Conservation (phyloP, 768 basidiomycete species). For the Hypsizygus marmoreus region DNA sequence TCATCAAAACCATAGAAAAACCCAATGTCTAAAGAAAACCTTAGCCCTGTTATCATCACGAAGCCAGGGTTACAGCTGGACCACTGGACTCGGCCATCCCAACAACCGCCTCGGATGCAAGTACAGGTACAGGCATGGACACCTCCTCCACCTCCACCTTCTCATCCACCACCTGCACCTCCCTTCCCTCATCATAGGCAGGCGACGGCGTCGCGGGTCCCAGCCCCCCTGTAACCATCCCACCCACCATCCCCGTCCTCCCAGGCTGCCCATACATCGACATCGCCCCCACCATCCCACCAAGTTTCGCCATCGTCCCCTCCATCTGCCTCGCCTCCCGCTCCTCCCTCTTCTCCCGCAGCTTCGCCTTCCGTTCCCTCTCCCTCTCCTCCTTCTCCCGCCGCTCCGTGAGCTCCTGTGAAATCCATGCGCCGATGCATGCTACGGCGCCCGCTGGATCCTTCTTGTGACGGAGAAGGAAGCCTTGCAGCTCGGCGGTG, state of each 20-base stretch:
- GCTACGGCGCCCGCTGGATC: constrained; percentile 36
- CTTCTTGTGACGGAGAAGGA: constrained; percentile 47
- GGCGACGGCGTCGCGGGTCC: constrained; percentile 15
- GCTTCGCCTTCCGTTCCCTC: constrained; percentile 29
- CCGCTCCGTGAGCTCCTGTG: constrained; percentile 33
- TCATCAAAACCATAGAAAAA: neutral
- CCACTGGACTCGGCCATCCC: too few relatives aligned
- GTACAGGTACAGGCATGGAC: too few relatives aligned
- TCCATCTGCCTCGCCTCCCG: constrained; percentile 25
- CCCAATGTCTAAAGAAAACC: neutral
- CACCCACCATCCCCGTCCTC: constrained; percentile 5
- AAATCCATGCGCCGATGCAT: constrained; percentile 45
- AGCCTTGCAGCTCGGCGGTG: constrained; percentile 64
- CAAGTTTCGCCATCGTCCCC: constrained; percentile 23
- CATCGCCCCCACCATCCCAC: constrained; percentile 12
- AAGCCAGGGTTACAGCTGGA: too few relatives aligned
- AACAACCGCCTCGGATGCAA: too few relatives aligned
- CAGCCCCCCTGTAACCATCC: constrained; percentile 4
- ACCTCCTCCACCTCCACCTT: too few relatives aligned
- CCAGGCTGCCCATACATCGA: neutral
- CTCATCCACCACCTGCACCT: neutral
- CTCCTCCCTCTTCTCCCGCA: constrained; percentile 25
- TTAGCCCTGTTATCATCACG: too few relatives aligned
- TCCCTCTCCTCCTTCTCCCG: constrained; percentile 35
- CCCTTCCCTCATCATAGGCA: constrained; percentile 14